phyloP scores from a whole-genome alignment of 495 filamentous ascomycete species.

The Talaromyces borbonicus region DNA sequence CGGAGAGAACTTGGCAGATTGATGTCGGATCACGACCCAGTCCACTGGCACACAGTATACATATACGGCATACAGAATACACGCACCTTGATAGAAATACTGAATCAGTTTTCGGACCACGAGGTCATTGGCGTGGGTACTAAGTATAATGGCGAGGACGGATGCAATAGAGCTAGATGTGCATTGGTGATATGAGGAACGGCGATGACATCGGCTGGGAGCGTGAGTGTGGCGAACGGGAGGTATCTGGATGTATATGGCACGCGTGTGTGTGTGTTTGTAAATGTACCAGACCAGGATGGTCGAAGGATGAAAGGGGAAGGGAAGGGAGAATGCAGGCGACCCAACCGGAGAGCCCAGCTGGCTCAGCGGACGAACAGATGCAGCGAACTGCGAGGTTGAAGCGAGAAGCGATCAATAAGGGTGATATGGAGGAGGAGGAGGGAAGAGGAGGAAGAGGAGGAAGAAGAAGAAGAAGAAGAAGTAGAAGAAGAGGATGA shows the following conservation, averaged over 20 bases:
- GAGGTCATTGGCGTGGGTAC: neutral
- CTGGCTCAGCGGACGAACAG: neutral
- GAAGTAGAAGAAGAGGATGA: neutral
- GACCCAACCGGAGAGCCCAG: neutral
- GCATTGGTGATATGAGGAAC: neutral
- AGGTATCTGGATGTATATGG: constrained; percentile 1
- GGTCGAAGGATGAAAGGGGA: constrained; percentile 1
- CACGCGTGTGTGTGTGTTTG: constrained; percentile 2
- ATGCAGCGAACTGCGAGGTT: neutral
- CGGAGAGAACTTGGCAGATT: neutral
- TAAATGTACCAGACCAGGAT: too few relatives aligned
- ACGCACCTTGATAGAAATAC: neutral
- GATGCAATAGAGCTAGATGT: constrained; percentile 2
- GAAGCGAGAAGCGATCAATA: neutral
- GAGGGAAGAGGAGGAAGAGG: neutral
- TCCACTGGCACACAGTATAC: too few relatives aligned
- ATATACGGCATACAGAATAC: too few relatives aligned
- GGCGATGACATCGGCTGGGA: neutral
- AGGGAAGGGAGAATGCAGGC: neutral
- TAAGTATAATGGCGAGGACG: neutral
- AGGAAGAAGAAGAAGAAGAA: neutral
- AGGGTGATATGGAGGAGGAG: neutral
- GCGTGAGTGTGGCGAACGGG: neutral
- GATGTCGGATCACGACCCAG: too few relatives aligned
- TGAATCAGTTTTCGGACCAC: neutral